Percentiles rank a stretch among this genome's conserved stretches.
Evolutionary conservation across 2,329 filamentous ascomycete genomes (phyloP).

Genomic region (Penicillium sp.): DNA sequence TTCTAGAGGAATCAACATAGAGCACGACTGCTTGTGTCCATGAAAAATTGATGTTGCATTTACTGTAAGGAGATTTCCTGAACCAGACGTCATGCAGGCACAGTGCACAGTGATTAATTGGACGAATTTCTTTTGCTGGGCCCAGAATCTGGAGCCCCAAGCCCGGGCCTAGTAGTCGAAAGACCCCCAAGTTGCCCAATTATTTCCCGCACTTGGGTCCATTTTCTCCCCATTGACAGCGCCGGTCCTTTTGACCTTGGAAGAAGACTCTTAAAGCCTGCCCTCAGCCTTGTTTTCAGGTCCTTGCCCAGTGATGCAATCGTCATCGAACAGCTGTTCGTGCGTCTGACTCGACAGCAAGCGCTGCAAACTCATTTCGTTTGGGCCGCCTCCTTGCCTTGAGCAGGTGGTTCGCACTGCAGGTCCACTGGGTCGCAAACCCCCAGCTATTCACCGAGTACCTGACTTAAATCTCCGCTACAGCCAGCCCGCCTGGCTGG

Average conservation of each 20-base stretch:
- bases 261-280: background rate
- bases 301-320: slow-evolving; percentile 1
- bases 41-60: background rate
- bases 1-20: background rate
- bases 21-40: background rate
- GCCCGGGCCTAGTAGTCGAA: background rate
- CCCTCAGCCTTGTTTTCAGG: slow-evolving; percentile 12
- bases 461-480: slow-evolving; percentile 21
- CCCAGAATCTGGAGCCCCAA: background rate
- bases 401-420: slow-evolving; percentile 18
- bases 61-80: background rate
- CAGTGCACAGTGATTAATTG: background rate
- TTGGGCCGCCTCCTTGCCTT: slow-evolving; percentile 14
- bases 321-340: background rate
- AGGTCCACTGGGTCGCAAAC: slow-evolving; percentile 11
- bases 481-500: slow-evolving; percentile 12
- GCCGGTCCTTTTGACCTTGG: background rate
- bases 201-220: background rate
- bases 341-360: background rate
- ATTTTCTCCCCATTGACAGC: background rate
- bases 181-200: slow-evolving; percentile 5
- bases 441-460: slow-evolving; percentile 3
- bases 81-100: slow-evolving; percentile 3
- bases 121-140: background rate
- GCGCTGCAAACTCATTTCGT: slow-evolving; percentile 3